Evolutionary conservation across 371 early-diverging fungal genomes (phyloP).

Genomic region (Mucor saturninus): DNA sequence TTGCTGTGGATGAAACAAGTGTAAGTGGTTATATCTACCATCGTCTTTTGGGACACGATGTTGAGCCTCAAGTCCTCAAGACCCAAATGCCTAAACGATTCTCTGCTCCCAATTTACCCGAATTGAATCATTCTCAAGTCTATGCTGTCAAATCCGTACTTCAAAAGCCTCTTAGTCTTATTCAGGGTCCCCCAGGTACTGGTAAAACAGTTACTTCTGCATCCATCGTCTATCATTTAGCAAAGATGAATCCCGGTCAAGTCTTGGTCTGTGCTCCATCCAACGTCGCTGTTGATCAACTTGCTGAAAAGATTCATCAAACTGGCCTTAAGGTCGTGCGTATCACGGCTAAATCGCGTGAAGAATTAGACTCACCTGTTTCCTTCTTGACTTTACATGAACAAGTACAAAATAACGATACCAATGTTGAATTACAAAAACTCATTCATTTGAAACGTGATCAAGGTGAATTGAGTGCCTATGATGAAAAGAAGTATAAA

Average conservation of each 20-base stretch:
- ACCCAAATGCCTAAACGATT: conserved; percentile 87
- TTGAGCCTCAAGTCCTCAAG: conserved; percentile 75
- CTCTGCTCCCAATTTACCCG: conserved; percentile 91
- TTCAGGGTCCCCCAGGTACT: conserved; percentile 98
- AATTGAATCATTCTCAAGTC: conserved; percentile 97
- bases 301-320: conserved; percentile 95
- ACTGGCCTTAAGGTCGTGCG: conserved; percentile 97
- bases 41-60: conserved; percentile 91
- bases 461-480: conserved; percentile 86
- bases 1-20: conserved; percentile 92
- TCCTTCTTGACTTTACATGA: conserved; percentile 93
- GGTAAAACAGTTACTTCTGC: conserved; percentile 99
- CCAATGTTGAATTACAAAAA: conserved; percentile 91
- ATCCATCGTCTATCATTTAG: conserved; percentile 96
- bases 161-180: conserved; percentile 90
- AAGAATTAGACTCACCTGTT: conserved; percentile 92
- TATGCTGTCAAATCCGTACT: conserved; percentile 93
- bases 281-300: conserved; percentile 99
- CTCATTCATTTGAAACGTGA: conserved; percentile 86
- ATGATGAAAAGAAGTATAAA: conserved; percentile 87
- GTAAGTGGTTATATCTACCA: conserved; percentile 97
- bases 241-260: conserved; percentile 90
- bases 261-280: conserved; percentile 98
- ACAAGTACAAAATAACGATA: conserved; percentile 93
- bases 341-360: conserved; percentile 92